Conservation (phyloP, 441 rosid genomes). For the Adansonia grandidieri region DNA sequence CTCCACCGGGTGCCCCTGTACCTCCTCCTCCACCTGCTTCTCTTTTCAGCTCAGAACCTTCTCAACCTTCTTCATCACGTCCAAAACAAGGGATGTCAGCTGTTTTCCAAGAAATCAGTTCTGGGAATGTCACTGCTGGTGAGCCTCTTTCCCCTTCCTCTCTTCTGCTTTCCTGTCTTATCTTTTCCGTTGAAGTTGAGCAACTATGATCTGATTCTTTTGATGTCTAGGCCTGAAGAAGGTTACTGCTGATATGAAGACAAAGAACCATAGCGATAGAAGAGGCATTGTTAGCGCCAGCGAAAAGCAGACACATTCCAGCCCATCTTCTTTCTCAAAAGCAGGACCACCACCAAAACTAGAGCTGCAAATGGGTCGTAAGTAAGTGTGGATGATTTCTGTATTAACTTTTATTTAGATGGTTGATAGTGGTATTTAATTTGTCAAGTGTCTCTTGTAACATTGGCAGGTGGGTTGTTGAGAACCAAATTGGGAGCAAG, state of each 20-base stretch:
- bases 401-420: constrained; percentile 14
- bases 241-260: constrained; percentile 92
- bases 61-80: constrained; percentile 74
- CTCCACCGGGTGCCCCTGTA: constrained; percentile 63
- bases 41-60: constrained; percentile 68
- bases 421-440: constrained; percentile 16
- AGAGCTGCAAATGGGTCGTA: constrained; percentile 98
- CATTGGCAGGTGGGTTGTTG: constrained; percentile 83
- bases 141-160: constrained; percentile 29
- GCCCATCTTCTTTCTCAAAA: constrained; percentile 63
- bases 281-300: constrained; percentile 64
- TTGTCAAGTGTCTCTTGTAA: constrained; percentile 21
- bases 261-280: constrained; percentile 79
- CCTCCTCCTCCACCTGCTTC: constrained; percentile 87
- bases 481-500: constrained; percentile 89
- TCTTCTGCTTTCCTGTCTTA: constrained; percentile 21
- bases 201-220: constrained; percentile 26
- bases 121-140: constrained; percentile 81
- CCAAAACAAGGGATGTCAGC: constrained; percentile 91
- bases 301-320: constrained; percentile 55
- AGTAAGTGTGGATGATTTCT: constrained; percentile 53
- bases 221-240: constrained; percentile 69
- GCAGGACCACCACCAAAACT: constrained; percentile 87
- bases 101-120: constrained; percentile 84
- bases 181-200: constrained; percentile 24